Percentiles rank a stretch among this genome's conserved stretches.
Evolutionary conservation across 768 basidiomycete genomes (phyloP).

Genomic region (Cystobasidium onofrii): DNA sequence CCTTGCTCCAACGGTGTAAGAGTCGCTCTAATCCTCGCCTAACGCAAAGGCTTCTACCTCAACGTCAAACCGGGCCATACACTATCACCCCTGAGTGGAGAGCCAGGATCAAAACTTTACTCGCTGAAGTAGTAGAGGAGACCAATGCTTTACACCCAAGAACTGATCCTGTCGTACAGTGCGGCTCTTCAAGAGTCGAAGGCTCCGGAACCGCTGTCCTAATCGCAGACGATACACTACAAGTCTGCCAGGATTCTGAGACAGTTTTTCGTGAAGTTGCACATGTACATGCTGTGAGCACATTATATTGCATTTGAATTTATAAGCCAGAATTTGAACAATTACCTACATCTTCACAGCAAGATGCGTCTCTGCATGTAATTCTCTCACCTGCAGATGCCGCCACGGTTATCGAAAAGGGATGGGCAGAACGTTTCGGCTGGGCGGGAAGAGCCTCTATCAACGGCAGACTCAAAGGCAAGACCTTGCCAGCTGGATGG

Average conservation of each 20-base stretch:
- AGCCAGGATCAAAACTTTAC: background rate
- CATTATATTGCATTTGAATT: too few species aligned
- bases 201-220: background rate
- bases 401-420: background rate
- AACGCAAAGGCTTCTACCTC: too few species aligned
- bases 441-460: background rate
- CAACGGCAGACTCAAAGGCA: background rate
- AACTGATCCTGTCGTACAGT: background rate
- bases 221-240: background rate
- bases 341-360: too few species aligned
- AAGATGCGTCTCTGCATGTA: conserved; percentile 23
- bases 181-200: background rate
- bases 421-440: conserved; percentile 9
- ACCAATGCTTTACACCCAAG: too few species aligned
- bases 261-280: background rate
- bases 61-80: too few species aligned
- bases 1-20: too few species aligned
- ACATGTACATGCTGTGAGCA: background rate
- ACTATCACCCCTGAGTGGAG: too few species aligned
- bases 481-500: background rate
- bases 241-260: background rate
- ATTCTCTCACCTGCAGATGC: background rate
- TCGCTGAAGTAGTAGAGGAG: background rate
- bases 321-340: too few species aligned
- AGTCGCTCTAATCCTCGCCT: too few species aligned